Base-by-base conservation (phyloP, 2,329 filamentous ascomycete species). In the Colletotrichum liaoningense region DNA sequence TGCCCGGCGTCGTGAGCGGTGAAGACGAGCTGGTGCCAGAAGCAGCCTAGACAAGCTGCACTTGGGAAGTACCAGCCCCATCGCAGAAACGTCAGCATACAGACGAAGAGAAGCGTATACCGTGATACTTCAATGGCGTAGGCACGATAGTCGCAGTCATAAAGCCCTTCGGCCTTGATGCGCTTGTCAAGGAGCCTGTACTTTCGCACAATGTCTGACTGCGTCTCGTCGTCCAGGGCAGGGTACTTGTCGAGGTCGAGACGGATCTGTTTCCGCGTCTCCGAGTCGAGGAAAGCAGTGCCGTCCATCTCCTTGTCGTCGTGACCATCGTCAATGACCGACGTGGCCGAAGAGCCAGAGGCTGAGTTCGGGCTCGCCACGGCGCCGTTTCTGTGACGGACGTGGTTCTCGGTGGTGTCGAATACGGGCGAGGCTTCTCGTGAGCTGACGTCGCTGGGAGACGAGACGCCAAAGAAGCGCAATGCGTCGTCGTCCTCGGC, bases 21-120 rank as follows among this genome's bases (percentile, higher is more conserved):
- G 80, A 99, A 99, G 64, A 96, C 93, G 33, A 98, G 88, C 81
- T 98, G 97, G 80, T 98, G 97, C 96, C 97, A 98, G 79, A 97
- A 89, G 75, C 90, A 87, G 24, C 96, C 97, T 3, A 98, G 87
- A 77, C 92, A 95, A 62, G 94, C 81, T 1, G 91, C 95, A 69
- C 94, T 94, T 2, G 89, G 84, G 60, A 84, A 86, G 79, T 94
- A 96, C 90, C 93, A 94, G 46, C 88, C 88, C 79, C 85, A 85
- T 19, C 83, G 87, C 24, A 97, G 84, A 77, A 90, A 91, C 5
- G 88, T 80, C 46, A 95, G 82, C 75, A 91, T 91, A 63, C 91
- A 82, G 16, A 82, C 79, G 65, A 93, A 92, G 33, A 98, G 88
- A 19, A 92, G 82, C 1, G 87, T 83, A 80, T 98, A 98, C 30